phyloP scores from a whole-genome alignment of 208 protist species.

The Crithidia expoeki region DNA sequence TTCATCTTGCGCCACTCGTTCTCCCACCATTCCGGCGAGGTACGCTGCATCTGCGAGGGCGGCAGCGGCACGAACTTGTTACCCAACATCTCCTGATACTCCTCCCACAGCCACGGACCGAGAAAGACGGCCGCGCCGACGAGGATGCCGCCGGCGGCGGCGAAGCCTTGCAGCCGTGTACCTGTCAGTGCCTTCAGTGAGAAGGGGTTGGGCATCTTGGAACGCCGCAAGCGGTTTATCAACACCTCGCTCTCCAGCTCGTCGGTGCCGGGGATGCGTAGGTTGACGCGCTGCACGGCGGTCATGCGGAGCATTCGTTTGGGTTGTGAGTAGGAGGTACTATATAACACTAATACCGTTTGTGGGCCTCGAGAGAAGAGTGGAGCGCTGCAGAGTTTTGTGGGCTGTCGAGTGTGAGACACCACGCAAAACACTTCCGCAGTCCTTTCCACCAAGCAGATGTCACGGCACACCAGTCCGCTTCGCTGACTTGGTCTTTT shows the following conservation, averaged over 20 bases:
- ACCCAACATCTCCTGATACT: constrained; percentile 71
- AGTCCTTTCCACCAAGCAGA: too few species aligned
- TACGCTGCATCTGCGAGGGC: constrained; percentile 66
- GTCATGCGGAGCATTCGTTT: constrained; percentile 22
- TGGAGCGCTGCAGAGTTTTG: too few species aligned
- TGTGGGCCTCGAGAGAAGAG: too few species aligned
- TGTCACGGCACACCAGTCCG: too few species aligned
- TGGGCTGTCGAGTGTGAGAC: too few species aligned
- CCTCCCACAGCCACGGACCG: constrained; percentile 77
- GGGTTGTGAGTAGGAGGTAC: not conserved
- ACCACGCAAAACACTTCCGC: too few species aligned
- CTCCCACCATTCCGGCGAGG: constrained; percentile 88
- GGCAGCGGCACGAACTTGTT: constrained; percentile 69
- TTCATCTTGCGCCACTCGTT: constrained; percentile 91
- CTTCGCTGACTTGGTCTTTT: too few species aligned
- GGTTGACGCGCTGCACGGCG: not conserved
- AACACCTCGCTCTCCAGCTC: constrained; percentile 57
- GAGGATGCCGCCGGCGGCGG: constrained; percentile 70
- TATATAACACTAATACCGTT: not conserved
- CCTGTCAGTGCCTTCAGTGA: constrained; percentile 59
- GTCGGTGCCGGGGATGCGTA: constrained; percentile 28
- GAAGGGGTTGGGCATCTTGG: constrained; percentile 30
- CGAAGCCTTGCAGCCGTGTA: constrained; percentile 67
- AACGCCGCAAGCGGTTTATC: constrained; percentile 50
- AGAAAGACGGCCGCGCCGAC: constrained; percentile 69